phyloP scores from a whole-genome alignment of 2,329 filamentous ascomycete genomes.

The Emericellopsis atlantica region DNA sequence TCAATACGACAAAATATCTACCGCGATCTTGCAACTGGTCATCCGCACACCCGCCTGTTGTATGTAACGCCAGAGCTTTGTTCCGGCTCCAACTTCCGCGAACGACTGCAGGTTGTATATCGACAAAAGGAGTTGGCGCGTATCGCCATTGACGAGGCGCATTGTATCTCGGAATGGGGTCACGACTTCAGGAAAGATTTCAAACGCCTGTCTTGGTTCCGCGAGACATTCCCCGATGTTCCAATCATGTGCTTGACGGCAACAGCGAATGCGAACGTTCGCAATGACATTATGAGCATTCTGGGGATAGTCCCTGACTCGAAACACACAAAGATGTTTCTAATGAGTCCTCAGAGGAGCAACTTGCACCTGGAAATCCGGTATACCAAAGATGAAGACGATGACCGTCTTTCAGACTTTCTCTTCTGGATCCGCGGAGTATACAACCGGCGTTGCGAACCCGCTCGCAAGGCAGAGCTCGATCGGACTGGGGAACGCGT shows the following conservation, averaged over 20 bases:
- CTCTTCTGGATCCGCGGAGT: slow-evolving; percentile 64
- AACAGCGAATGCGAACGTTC: slow-evolving; percentile 71
- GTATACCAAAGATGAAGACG: slow-evolving; percentile 65
- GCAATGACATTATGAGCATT: slow-evolving; percentile 68
- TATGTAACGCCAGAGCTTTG: slow-evolving; percentile 94
- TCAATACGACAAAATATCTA: slow-evolving; percentile 57
- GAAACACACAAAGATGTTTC: slow-evolving; percentile 58
- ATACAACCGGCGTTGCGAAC: slow-evolving; percentile 52
- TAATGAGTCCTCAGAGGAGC: slow-evolving; percentile 69
- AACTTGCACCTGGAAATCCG: slow-evolving; percentile 88
- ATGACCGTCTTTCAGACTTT: slow-evolving; percentile 62
- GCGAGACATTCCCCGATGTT: slow-evolving; percentile 66
- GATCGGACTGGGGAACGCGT: slow-evolving; percentile 36
- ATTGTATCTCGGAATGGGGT: slow-evolving; percentile 97
- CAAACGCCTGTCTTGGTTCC: slow-evolving; percentile 77
- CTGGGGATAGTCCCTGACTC: slow-evolving; percentile 51
- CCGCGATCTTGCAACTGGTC: slow-evolving; percentile 74
- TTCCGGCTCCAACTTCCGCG: slow-evolving; percentile 63
- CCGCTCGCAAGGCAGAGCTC: slow-evolving; percentile 47
- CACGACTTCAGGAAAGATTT: slow-evolving; percentile 95
- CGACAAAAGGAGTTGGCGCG: slow-evolving; percentile 74
- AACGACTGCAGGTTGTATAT: slow-evolving; percentile 60
- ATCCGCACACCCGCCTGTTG: slow-evolving; percentile 69
- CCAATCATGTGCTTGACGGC: slow-evolving; percentile 90
- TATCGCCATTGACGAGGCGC: slow-evolving; percentile 85